phyloP scores from a whole-genome alignment of 768 basidiomycete genomes.

The Rhizopogon salebrosus region DNA sequence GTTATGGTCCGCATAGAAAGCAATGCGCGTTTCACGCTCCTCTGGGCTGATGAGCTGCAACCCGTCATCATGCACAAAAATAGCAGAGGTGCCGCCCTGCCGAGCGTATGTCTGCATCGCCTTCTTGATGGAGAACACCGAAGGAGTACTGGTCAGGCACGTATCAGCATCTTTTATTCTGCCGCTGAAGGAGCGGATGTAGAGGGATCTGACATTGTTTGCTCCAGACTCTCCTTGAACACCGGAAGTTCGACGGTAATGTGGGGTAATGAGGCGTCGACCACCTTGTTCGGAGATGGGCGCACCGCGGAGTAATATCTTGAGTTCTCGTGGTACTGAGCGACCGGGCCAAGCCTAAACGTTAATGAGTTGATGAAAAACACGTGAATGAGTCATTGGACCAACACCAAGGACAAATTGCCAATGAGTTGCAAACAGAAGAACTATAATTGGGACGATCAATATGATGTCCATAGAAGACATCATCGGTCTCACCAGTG shows the following conservation, averaged over 20 bases:
- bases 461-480: slow-evolving; percentile 1
- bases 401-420: slow-evolving; percentile 58
- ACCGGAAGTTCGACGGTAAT: slow-evolving; percentile 82
- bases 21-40: slow-evolving; percentile 61
- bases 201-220: slow-evolving; percentile 60
- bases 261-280: slow-evolving; percentile 65
- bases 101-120: slow-evolving; percentile 90
- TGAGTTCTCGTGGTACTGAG: slow-evolving; percentile 82
- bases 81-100: slow-evolving; percentile 79
- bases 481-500: slow-evolving; percentile 43
- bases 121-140: slow-evolving; percentile 73
- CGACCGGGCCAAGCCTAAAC: slow-evolving; percentile 69
- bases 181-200: neutral
- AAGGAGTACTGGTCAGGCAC: slow-evolving; percentile 49
- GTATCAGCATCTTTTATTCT: slow-evolving; percentile 11
- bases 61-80: slow-evolving; percentile 83
- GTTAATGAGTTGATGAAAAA: slow-evolving; percentile 1
- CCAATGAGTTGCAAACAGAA: slow-evolving; percentile 67
- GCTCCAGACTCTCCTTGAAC: slow-evolving; percentile 77
- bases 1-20: slow-evolving; percentile 71
- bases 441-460: slow-evolving; percentile 40
- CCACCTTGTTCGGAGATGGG: slow-evolving; percentile 53
- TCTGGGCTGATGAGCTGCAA: slow-evolving; percentile 59
- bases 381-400: slow-evolving; percentile 2
- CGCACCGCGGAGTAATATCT: slow-evolving; percentile 72